Evolutionary conservation across 192 early-diverging fungal species (phyloP), one percentile per base, ranked within the genome.

Genomic region (Linnemannia elongata): DNA sequence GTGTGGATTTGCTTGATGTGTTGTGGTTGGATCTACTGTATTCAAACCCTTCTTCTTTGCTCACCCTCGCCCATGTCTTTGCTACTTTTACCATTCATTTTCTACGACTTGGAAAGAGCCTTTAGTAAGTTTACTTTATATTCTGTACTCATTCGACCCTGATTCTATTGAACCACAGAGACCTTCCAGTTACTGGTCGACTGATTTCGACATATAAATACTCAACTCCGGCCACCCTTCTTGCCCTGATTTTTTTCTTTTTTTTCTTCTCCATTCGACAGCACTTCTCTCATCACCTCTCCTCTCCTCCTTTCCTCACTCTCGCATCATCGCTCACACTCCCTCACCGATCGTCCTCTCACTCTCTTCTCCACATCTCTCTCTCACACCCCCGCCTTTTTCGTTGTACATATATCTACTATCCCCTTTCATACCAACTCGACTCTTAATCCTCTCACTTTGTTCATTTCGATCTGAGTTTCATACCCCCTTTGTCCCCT

Each of bases 401-500:
- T 8, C 44, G 72, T 45, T 73, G 44, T 45, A 45, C 27, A 73
- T 41, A 73, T 17, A 42, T 13, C 22, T 41, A 45, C 22, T 52
- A 1, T 20, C 18, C 49, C 49, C 49, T 18, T 42, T n/a, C 22
- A 38, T 30, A 42, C 69, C 69, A 41, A 52, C 49, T 52, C 49
- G 49, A 52, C 49, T 52, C 47, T 52, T 52, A 52, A 52, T 20
- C 47, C 18, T 20, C 47, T 71, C 33, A 12, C 36, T 8, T 18
- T 2, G 4, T 30, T 18, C 27, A 41, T 45, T 45, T 30, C 44
- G 15, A 17, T 73, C 72, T 73, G 39, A 45, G 39, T 35, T 30
- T 73, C 72, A 45, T 45, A 73, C 39, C 27, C 27, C 38, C 63
- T 66, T 33, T 78, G 42, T 78, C 41, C 45, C 10, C 36, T 17